Base-by-base conservation (phyloP, 345 rosid species). In the Rubroshorea leprosula region DNA sequence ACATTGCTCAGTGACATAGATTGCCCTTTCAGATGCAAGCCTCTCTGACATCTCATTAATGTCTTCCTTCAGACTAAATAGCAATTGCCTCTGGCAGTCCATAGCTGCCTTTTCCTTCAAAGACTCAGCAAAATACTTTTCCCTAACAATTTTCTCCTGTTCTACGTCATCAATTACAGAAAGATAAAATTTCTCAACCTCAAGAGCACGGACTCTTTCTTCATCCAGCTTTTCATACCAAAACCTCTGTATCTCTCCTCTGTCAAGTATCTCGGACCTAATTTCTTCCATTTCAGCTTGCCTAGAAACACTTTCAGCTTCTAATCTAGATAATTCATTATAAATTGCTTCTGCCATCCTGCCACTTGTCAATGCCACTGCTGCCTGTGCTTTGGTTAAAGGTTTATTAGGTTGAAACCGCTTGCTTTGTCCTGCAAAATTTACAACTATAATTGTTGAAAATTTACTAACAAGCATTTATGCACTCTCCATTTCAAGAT, bases 331-430 rank as follows among this genome's bases (percentile, higher is more conserved):
- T 60, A 93, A 51, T 73, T 85, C 99, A n/a, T 53, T 58, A 57
- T 67, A 39, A 61, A 85, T 64, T 61, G 91, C 88, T 54, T 71
- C 80, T 22, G 52, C 52, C 88, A 87, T 85, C 72, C 85, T 73
- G 58, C 96, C 99, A 65, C 87, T 79, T 6, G 72, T 77, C 66
- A 87, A 80, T 57, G 96, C 84, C 47, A 86, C 96, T 38, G 88
- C 89, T 7, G 79, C 89, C 72, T 89, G 97, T 61, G 94, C 93
- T 68, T 80, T 89, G 47, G 94, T 81, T 43, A 78, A 69, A 57
- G 97, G 98, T 72, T 84, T 83, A 68, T 61, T 76, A 7, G 95
- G 87, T 54, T 86, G 94, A 78, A 89, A 78, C 63, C 89, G 84
- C 72, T 75, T 92, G 73, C 81, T 84, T 66, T 78, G 79, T 68